Base-by-base conservation (phyloP, 495 filamentous ascomycete genomes). In the Neohortaea acidophila region DNA sequence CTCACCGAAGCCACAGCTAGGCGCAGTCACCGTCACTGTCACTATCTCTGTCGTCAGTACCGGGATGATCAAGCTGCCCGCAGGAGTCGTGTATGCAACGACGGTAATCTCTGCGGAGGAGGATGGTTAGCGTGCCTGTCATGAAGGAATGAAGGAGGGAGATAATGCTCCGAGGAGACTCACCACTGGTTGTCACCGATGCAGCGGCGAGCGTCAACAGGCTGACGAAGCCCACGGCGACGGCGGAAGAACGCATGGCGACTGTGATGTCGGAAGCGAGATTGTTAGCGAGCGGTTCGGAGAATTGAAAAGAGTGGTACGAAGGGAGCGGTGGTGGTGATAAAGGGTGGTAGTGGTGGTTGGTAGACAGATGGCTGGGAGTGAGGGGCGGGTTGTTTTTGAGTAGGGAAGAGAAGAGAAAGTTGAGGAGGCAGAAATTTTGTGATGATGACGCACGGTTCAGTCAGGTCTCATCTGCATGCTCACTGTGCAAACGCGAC, bases 131-230 rank as follows among this genome's bases (percentile, higher is more conserved):
- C 19, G 5, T 23, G 24, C 24, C n/a, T 13, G 11, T 11, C 11
- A 23, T 37, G 4, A 14, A 22, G n/a, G 18, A 12, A 7, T 12
- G 12, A 2, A 10, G 11, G 34, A 37, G 34, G 20, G 9, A 8
- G 20, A 9, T 22, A 21, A 21, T n/a, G 21, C 12, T 9, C 20
- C 13, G 28, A 13, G 28, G 4, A 3, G 5, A 24, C 34, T 9
- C 34, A 38, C 36, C 36, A 38, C 36, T 25, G 18, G 36, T 38
- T 25, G 7, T 20, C 12, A 27, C 14, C n/a, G n/a, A n/a, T 12
- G 36, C 36, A 25, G 24, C n/a, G 12, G 21, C 36, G 21, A 27
- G n/a, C 3, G 23, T 17, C 13, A 27, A 14, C 12, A 38, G 36
- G n/a, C 23, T 25, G n/a, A 20, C 22, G 24, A 25, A 22, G 36